Evolutionary conservation across 2,329 filamentous ascomycete species (phyloP), one percentile per base, ranked within the genome.

Genomic region (Rhinocladiella similis): DNA sequence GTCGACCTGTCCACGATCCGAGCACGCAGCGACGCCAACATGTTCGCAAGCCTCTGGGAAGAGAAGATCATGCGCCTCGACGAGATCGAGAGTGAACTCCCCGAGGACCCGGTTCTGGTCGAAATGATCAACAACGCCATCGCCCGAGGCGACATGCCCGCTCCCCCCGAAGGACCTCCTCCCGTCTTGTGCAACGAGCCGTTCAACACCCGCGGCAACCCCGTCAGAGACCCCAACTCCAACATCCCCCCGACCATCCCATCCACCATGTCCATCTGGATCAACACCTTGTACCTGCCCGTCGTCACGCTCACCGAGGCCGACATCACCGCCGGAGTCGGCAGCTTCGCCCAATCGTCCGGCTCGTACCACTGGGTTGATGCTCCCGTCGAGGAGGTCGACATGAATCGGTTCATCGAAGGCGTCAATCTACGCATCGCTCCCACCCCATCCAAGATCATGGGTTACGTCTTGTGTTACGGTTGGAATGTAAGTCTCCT

Each of bases 391-490:
- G 14, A 41, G 14, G 33, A 43, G 10, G 19, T 38, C 19, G 25
- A 47, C 19, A 50, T 62, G 27, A n/a, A 13, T 3, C 10, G 16
- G 2, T 64, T 64, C 53, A 49, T 58, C 39, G 14, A 4, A 14
- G 60, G 57, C 13, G 35, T 63, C 18, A 54, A 47, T 27, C 22
- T 29, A 12, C 60, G 62, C 20, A 51, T 56, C 19, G 41, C 53
- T 14, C 20, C 50, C 16, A n/a, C 42, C n/a, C 13, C 50, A 2
- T 38, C 46, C 14, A 45, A 47, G 12, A 47, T 58, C 16, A 16
- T 61, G 9, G 55, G 54, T 25, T 57, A 53, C 29, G 49, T 59
- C 14, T 47, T 64, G 42, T 56, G 56, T 47, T 64, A 64, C 39
- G 59, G 62, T 10, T 64, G 60, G 60, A 62, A 61, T 38, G 38